Base-by-base conservation (phyloP, 345 rosid genomes). In the Eucalyptus marginata region DNA sequence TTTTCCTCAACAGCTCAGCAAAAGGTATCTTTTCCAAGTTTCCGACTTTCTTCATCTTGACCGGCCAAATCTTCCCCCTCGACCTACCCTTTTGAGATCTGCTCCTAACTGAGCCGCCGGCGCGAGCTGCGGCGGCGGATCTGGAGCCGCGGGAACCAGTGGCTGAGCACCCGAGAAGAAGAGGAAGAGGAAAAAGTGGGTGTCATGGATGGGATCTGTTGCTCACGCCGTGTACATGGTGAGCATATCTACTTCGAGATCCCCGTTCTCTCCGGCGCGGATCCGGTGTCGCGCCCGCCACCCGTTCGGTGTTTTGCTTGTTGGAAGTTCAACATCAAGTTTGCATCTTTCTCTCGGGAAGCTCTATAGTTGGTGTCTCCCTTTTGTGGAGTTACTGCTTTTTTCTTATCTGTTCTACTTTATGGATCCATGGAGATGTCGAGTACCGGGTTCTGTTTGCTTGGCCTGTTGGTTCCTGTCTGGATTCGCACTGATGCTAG, bases 171-270 rank as follows among this genome's bases (percentile, higher is more conserved):
- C 62, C 62, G 0, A 24, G 62, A 56, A 56, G 27, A 8, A 0
- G 54, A 16, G 54, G 29, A 24, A 10, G 29, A 56, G 9, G 13
- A 22, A 10, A 56, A 56, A 56, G 62, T 8, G 29, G 62, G 62
- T 56, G 62, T 56, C 29, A 29, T 56, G 62, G 62, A 56, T 22
- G 62, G 29, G 62, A 56, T 56, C 62, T 1, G 29, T 24, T 1
- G 27, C 29, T 84, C 98, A 94, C 90, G 96, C 97, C 8, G 96
- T 93, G 16, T 96, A 95, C 93, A 95, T 95, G 98, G 90, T 96
- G 80, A 96, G 99, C 90, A 95, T 96, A 79, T 96, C 90, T 96
- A 95, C 93, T 97, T 97, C 98, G 95, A 96, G 89, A 94, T 96
- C 27, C 98, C 99, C 15, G 94, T 97, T 90, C 25, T 52, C 25